Base-by-base conservation (phyloP, 148 eudicot species). In the Polygonum aviculare region DNA sequence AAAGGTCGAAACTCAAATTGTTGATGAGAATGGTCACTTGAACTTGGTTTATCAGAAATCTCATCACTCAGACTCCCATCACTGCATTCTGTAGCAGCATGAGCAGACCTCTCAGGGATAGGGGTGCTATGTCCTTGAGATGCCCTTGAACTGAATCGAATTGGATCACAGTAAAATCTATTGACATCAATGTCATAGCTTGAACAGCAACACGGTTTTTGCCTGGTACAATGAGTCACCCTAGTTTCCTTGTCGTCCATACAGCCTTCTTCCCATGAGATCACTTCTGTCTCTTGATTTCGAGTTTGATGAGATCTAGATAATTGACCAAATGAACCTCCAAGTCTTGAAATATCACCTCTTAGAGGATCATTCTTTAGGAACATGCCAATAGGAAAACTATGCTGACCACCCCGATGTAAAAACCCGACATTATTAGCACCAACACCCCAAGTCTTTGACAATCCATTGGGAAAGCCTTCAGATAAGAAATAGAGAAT, bases 231-330 rank as follows among this genome's bases (percentile, higher is more conserved):
- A 83, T 94, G 98, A 69, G 98, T 89, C 69, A 84, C 92, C 84
- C 83, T 84, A 38, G 83, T 78, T 82, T 88, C 93, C 82, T 83
- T 89, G 74, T 87, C 88, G 79, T 94, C 96, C 87, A 87, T 87
- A 79, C 96, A 94, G 40, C 98, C 98, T 89, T 94, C 98, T 76
- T 94, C 92, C 98, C 98, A 94, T 51, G 89, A 83, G 81, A 94
- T 84, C 35, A 89, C 84, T 82, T 94, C 95, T 54, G 80, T 85
- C 77, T 84, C 91, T 79, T 85, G 84, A 60, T 69, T 82, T 80
- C 59, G 75, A 72, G 86, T 78, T 60, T 88, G 88, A 76, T 92
- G 83, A 72, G 78, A 67, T 76, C 86, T 90, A 51, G 82, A 51
- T 40, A 94, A 74, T 84, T 90, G 86, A 81, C 77, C 80, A 78